These are phyloP conservation scores for Poterioochromonas sp. DNA, from an alignment of 352 stramenopile species.

Conservation along the genomic window DNA sequence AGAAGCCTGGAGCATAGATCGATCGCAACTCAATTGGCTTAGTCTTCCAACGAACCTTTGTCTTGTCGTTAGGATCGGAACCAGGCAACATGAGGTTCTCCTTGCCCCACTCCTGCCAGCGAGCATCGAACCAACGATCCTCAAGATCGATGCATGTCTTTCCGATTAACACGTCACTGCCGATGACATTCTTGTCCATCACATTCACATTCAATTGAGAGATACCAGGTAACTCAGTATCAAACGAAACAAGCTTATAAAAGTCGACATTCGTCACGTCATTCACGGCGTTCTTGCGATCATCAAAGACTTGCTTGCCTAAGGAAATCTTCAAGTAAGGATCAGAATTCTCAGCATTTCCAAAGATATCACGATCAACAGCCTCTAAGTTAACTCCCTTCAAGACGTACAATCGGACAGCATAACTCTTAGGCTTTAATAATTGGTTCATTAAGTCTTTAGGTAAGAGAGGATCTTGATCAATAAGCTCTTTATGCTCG, in stretches of 20 bases:
- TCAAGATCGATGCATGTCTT: slow-evolving; percentile 81
- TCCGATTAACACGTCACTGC: slow-evolving; percentile 74
- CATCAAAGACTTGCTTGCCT: slow-evolving; percentile 66
- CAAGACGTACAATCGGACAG: slow-evolving; percentile 71
- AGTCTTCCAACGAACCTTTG: slow-evolving; percentile 36
- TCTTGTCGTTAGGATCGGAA: slow-evolving; percentile 4
- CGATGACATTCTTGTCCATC: slow-evolving; percentile 76
- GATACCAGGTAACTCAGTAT: slow-evolving; percentile 59
- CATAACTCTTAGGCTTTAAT: slow-evolving; percentile 53
- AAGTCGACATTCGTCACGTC: slow-evolving; percentile 72
- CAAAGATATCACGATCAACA: slow-evolving; percentile 66
- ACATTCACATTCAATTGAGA: slow-evolving; percentile 69
- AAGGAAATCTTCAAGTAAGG: slow-evolving; percentile 53
- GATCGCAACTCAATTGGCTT: slow-evolving; percentile 75
- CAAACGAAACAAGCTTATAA: slow-evolving; percentile 79
- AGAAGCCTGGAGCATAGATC: slow-evolving; percentile 64
- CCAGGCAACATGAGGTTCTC: slow-evolving; percentile 47
- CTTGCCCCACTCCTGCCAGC: slow-evolving; percentile 67
- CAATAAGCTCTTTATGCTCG: slow-evolving; percentile 54
- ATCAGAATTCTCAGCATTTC: slow-evolving; percentile 60
- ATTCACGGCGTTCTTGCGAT: slow-evolving; percentile 63
- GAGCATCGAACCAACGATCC: slow-evolving; percentile 75
- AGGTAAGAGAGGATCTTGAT: slow-evolving; percentile 35
- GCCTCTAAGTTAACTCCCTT: slow-evolving; percentile 64
- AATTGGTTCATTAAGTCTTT: slow-evolving; percentile 46